These are phyloP conservation scores for Macrophomina tecta DNA, from an alignment of 2,329 filamentous ascomycete genomes.

Conservation along the genomic window DNA sequence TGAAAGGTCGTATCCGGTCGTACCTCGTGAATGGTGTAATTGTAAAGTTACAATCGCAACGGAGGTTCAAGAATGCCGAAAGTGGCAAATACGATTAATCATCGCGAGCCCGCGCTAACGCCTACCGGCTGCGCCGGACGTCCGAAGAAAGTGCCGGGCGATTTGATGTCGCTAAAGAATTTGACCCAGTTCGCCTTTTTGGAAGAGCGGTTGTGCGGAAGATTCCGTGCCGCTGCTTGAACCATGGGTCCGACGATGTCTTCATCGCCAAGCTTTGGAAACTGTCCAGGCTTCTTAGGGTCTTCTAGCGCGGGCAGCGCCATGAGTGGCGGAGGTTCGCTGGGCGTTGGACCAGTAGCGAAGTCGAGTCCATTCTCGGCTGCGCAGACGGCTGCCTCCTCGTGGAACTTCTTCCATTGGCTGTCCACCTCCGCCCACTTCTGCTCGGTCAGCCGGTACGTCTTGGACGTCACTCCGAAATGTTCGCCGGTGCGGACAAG, in stretches of 20 bases:
- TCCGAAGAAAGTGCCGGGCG: constrained; percentile 42
- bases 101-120: constrained; percentile 13
- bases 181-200: constrained; percentile 47
- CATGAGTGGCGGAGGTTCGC: constrained; percentile 61
- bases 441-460: constrained; percentile 80
- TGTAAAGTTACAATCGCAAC: constrained; percentile 40
- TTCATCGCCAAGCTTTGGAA: constrained; percentile 84
- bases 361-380: constrained; percentile 42
- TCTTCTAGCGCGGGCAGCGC: constrained; percentile 73
- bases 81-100: background rate
- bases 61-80: constrained; percentile 25
- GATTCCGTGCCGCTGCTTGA: constrained; percentile 48
- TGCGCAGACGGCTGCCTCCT: constrained; percentile 61
- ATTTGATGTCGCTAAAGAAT: constrained; percentile 46
- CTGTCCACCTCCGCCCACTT: constrained; percentile 86
- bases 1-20: constrained; percentile 45
- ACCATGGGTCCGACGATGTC: constrained; percentile 95
- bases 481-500: constrained; percentile 87
- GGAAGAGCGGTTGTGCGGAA: constrained; percentile 38
- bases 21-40: constrained; percentile 43
- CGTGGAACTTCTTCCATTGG: constrained; percentile 74
- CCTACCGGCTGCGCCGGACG: constrained; percentile 34
- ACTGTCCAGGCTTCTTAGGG: constrained; percentile 75
- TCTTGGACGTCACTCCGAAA: constrained; percentile 88
- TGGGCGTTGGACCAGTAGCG: constrained; percentile 45